Evolutionary conservation across 768 basidiomycete genomes (phyloP).

Genomic region (Leucosporidium yakuticum): DNA sequence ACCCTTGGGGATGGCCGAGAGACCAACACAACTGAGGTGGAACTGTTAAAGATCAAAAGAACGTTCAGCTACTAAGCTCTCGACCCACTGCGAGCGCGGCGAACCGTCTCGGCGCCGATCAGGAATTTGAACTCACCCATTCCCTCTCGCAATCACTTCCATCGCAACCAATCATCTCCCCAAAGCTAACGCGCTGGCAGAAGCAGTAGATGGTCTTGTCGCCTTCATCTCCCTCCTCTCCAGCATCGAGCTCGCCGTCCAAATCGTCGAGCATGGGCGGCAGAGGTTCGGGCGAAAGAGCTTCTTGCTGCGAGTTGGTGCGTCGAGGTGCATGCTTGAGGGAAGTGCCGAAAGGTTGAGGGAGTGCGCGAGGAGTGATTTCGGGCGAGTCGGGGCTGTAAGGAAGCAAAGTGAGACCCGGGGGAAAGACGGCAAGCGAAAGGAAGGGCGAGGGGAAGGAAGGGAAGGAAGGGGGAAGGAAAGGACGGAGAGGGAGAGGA

Average conservation of each 20-base stretch:
- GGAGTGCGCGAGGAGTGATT: conserved; percentile 3
- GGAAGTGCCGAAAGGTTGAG: conserved; percentile 1
- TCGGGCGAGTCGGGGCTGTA: conserved; percentile 26
- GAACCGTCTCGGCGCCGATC: background rate
- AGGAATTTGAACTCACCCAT: conserved; percentile 20
- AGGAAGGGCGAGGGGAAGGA: background rate
- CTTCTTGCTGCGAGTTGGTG: conserved; percentile 13
- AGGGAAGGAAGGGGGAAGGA: background rate
- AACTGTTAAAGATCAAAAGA: conserved; percentile 8
- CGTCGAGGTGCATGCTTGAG: conserved; percentile 15
- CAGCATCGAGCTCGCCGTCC: conserved; percentile 21
- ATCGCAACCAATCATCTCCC: conserved; percentile 37
- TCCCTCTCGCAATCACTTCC: conserved; percentile 31
- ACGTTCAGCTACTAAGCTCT: background rate
- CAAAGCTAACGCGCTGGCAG: conserved; percentile 33
- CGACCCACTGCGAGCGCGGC: no score
- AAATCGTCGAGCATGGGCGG: background rate
- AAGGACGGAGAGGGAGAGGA: no score
- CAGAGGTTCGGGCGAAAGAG: background rate
- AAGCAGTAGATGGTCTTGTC: conserved; percentile 34
- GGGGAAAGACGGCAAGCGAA: no score
- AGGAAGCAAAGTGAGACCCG: background rate
- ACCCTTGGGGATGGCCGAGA: conserved; percentile 33
- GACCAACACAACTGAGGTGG: conserved; percentile 33
- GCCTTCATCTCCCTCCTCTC: conserved; percentile 30